Evolutionary conservation across 768 basidiomycete genomes (phyloP), one percentile per base, ranked within the genome.

Genomic region (Atractiella rhizophila): DNA sequence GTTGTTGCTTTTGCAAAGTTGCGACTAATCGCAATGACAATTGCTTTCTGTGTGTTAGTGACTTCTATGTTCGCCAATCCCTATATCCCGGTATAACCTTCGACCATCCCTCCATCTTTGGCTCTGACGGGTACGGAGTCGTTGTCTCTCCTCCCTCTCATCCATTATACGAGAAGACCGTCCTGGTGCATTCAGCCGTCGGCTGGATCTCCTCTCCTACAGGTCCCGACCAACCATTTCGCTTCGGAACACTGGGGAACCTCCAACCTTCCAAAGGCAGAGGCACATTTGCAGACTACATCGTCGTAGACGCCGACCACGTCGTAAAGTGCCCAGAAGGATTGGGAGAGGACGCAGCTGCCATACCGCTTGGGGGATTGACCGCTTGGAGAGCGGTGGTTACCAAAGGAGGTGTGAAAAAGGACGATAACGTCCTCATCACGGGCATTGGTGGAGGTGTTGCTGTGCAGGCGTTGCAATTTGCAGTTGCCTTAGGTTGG

Each of bases 311-410:
- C 40, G 68, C 74, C 34, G 66, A 71, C 42, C 48, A 56, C 29
- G 67, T 82, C 16, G 61, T 82, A 24, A 60, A 40, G 2, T 68
- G 71, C 3, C 80, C 78, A 0, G 57, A 64, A 4, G 73, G 82
- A 55, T 65, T 80, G 41, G 64, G 66, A 48, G 70, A 76, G 54
- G 35, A 45, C 35, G 64, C 68, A 15, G 72, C 78, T 0, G 76
- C 77, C 4, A 77, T 76, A 70, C 79, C 81, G 0, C 51, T 78
- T 2, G 78, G 64, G 1, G 77, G 71, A 3, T 55, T 82, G 16
- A 85, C 81, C 13, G 76, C 81, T 2, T 85, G 77, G 74, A 79
- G 78, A 54, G 76, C 74, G 1, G 62, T 66, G 3, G 60, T 71
- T 15, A 64, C 79, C 19, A 71, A 80, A 47, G 79, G 69, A 0